phyloP scores from a whole-genome alignment of 2,329 filamentous ascomycete species.

The Parastagonospora avenae region DNA sequence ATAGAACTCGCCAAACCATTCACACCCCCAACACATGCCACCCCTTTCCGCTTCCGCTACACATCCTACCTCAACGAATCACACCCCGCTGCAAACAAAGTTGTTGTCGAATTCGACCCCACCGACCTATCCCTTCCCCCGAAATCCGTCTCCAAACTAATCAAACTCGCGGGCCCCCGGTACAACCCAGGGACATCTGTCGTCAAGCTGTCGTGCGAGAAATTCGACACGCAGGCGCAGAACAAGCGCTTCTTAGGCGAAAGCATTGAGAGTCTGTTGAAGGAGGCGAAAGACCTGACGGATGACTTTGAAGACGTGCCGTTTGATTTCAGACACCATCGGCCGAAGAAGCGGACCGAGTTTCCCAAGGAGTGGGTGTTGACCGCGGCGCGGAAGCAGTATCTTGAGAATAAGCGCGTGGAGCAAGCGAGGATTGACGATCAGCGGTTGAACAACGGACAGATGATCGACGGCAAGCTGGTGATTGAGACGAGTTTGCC shows the following conservation, averaged over 20 bases:
- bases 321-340: slow-evolving; percentile 85
- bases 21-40: slow-evolving; percentile 66
- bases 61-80: slow-evolving; percentile 94
- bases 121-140: slow-evolving; percentile 72
- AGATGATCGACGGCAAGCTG: slow-evolving; percentile 60
- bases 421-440: slow-evolving; percentile 61
- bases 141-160: slow-evolving; percentile 76
- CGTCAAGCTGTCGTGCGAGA: slow-evolving; percentile 89
- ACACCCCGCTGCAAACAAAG: slow-evolving; percentile 90
- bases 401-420: slow-evolving; percentile 67
- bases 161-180: slow-evolving; percentile 82
- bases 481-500: slow-evolving; percentile 44
- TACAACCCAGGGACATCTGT: slow-evolving; percentile 85
- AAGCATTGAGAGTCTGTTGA: slow-evolving; percentile 73
- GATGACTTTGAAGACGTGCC: slow-evolving; percentile 91
- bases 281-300: slow-evolving; percentile 72
- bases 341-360: slow-evolving; percentile 65
- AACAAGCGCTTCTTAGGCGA: slow-evolving; percentile 96
- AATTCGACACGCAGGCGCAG: slow-evolving; percentile 85
- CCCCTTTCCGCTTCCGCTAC: slow-evolving; percentile 90
- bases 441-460: slow-evolving; percentile 58
- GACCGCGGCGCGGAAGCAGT: slow-evolving; percentile 68
- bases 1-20: slow-evolving; percentile 85
- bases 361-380: slow-evolving; percentile 87
- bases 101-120: slow-evolving; percentile 87